Conservation (phyloP, 352 stramenopile species). For the Pythium volutum region DNA sequence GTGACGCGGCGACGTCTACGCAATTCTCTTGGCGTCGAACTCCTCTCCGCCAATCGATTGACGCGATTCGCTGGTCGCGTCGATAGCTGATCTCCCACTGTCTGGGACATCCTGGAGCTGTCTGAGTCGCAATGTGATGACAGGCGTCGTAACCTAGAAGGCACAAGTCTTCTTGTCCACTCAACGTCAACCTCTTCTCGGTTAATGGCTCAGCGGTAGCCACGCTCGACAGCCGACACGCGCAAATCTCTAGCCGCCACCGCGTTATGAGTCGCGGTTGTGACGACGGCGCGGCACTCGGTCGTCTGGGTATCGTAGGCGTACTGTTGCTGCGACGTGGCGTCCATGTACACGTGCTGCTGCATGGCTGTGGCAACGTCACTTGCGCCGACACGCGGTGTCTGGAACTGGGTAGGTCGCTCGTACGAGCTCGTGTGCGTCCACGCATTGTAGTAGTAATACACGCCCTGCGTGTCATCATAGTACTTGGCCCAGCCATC, state of each 20-base stretch:
- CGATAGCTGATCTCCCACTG: background rate
- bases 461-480: constrained; percentile 42
- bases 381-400: constrained; percentile 32
- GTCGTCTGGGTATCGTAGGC: constrained; percentile 47
- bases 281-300: constrained; percentile 37
- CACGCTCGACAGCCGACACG: background rate
- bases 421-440: constrained; percentile 43
- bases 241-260: background rate
- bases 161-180: background rate
- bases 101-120: constrained; percentile 1
- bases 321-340: constrained; percentile 38
- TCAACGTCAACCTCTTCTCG: too few species aligned
- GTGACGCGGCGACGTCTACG: background rate
- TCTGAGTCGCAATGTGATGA: constrained; percentile 5
- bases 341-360: constrained; percentile 38
- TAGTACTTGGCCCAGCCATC: constrained; percentile 62
- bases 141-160: background rate
- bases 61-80: background rate
- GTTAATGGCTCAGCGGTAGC: constrained; percentile 4
- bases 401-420: constrained; percentile 40
- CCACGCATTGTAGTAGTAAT: constrained; percentile 68
- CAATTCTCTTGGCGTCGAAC: background rate
- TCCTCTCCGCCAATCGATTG: background rate
- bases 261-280: background rate
- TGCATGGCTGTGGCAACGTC: background rate